Base-by-base conservation (phyloP, 2,329 filamentous ascomycete species). In the Xylariaceae sp. region DNA sequence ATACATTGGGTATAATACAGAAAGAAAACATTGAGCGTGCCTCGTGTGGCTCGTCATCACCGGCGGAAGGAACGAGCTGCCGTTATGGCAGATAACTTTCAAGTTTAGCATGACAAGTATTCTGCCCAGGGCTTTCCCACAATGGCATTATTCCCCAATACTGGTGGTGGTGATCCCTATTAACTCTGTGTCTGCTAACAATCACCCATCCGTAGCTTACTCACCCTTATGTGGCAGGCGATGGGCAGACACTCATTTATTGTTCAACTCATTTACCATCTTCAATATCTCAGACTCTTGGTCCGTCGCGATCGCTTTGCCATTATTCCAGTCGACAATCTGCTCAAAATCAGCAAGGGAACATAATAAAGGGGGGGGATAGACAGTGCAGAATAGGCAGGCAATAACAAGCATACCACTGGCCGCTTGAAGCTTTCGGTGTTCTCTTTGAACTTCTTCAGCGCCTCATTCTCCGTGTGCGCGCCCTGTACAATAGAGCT, bases 261-360 rank as follows among this genome's bases (percentile, higher is more conserved):
- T 60, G 44, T 67, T 68, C 38, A 78, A 61, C 41, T 76, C 69
- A 42, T 79, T 76, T 36, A 96, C 64, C 64, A 95, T 72, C 65
- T 84, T 88, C 58, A 95, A 65, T 45, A 97, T 96, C 67, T 90
- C 85, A 12, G 88, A 94, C 68, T 95, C 83, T 49, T 85, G 81
- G 35, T 85, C 86, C 14, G 87, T 86, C 17, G 78, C 69, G 67
- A 85, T 70, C 32, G 82, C 90, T 61, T 80, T 85, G 49, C 89
- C 92, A 61, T 90, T 89, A 60, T 84, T 87, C 92, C 92, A 97
- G 61, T 97, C 90, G 36, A 97, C 90, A 42, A 83, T 67, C 75
- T 73, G 47, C 18, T 13, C 4, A 13, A 19, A 24, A 26, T 50
- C 8, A 49, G 41, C 14, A 9, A 36, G n/a, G 4, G 31, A 17